phyloP scores from a whole-genome alignment of 1,284 basidiomycete species.

The Malassezia yamatoensis region DNA sequence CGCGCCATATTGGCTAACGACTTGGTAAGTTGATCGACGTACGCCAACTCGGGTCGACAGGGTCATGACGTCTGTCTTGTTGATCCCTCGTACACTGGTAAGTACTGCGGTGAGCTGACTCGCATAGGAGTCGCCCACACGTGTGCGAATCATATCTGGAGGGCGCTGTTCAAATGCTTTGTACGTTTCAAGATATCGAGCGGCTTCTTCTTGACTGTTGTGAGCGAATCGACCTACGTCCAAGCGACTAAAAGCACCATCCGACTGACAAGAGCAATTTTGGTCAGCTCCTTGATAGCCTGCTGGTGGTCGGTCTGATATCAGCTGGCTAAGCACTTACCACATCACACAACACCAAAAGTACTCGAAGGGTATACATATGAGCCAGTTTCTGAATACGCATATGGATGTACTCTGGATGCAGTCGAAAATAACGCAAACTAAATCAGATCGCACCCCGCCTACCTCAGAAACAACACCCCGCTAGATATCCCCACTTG shows the following conservation, averaged over 20 bases:
- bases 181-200: constrained; percentile 76
- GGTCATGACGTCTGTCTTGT: constrained; percentile 94
- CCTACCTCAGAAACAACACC: constrained; percentile 31
- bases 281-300: constrained; percentile 81
- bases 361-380: constrained; percentile 70
- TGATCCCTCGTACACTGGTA: constrained; percentile 82
- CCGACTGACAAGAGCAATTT: constrained; percentile 67
- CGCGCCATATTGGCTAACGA: constrained; percentile 11
- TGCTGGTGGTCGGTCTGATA: constrained; percentile 75
- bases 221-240: constrained; percentile 56
- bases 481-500: constrained; percentile 38
- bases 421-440: constrained; percentile 84
- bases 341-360: constrained; percentile 86
- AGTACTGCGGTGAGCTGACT: constrained; percentile 72
- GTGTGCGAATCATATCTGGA: constrained; percentile 85
- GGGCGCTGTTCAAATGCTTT: constrained; percentile 89
- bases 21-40: constrained; percentile 52
- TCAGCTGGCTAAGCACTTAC: constrained; percentile 52
- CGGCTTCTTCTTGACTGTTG: constrained; percentile 67
- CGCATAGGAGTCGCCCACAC: constrained; percentile 74
- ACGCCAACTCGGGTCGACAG: constrained; percentile 85
- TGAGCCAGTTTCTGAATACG: constrained; percentile 76
- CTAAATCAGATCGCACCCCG: constrained; percentile 51
- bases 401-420: constrained; percentile 90
- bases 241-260: constrained; percentile 85